Conservation (phyloP, 768 basidiomycete species). For the Dentipellis fragilis region DNA sequence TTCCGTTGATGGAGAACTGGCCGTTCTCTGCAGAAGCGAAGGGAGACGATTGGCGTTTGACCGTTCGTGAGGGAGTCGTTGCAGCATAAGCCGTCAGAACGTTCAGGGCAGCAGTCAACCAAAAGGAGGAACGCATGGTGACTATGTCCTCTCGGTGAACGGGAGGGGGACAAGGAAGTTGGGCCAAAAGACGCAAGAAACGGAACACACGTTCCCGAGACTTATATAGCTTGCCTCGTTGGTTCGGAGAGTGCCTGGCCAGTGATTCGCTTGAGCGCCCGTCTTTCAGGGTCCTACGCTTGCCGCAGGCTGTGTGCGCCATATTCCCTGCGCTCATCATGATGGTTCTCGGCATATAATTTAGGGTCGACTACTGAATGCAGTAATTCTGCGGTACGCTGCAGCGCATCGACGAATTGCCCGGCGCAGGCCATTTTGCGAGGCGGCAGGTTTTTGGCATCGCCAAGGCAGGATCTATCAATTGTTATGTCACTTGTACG, state of each 20-base stretch:
- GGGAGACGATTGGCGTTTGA: background rate
- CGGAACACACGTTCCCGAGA: background rate
- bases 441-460: too few species aligned
- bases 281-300: background rate
- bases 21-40: constrained; percentile 3
- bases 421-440: too few species aligned
- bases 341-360: background rate
- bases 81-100: background rate
- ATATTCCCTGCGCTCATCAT: background rate
- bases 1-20: constrained; percentile 2
- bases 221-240: background rate
- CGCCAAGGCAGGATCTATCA: too few species aligned
- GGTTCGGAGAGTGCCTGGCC: background rate
- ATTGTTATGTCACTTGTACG: too few species aligned
- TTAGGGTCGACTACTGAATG: too few species aligned
- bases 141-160: background rate
- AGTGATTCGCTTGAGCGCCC: background rate
- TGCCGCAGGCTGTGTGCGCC: background rate
- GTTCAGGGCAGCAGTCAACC: constrained; percentile 2
- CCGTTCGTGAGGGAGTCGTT: constrained; percentile 1
- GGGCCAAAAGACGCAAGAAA: background rate
- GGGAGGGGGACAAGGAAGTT: background rate
- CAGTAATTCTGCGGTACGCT: too few species aligned
- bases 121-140: constrained; percentile 5
- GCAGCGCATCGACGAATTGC: too few species aligned